A percentile compares a stretch with the other conserved stretches of the same genome.
Conservation (phyloP, 2,329 filamentous ascomycete genomes). For the Coleophoma eucalyptorum region DNA sequence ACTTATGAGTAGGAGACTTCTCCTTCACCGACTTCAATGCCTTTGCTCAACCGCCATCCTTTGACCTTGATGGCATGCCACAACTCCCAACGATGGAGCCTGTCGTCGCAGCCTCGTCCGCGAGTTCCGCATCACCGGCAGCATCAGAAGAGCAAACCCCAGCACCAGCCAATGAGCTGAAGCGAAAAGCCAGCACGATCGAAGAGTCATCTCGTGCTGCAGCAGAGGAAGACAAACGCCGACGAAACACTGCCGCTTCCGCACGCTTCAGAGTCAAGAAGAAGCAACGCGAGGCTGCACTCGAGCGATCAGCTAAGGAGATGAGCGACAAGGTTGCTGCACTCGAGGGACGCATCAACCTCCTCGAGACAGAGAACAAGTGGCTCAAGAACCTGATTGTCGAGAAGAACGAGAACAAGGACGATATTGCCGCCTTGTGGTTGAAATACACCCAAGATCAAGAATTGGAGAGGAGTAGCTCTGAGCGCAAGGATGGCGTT, state of each 20-base stretch:
- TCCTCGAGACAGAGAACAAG: constrained; percentile 80
- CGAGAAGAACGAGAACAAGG: constrained; percentile 65
- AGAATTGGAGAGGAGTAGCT: constrained; percentile 19
- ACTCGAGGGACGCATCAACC: constrained; percentile 69
- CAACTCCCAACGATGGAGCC: constrained; percentile 11
- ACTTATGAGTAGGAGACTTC: constrained; percentile 25
- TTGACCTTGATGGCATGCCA: constrained; percentile 8
- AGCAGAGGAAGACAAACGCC: constrained; percentile 86
- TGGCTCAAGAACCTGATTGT: constrained; percentile 78
- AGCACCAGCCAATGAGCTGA: constrained; percentile 12
- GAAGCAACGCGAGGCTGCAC: constrained; percentile 87
- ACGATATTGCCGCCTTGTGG: constrained; percentile 34
- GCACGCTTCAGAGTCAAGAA: constrained; percentile 92
- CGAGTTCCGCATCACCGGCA: constrained; percentile 11
- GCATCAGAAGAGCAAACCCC: constrained; percentile 21
- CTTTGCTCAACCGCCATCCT: constrained; percentile 16
- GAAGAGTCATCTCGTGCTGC: constrained; percentile 70
- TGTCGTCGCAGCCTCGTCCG: constrained; percentile 13
- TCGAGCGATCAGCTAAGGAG: constrained; percentile 78
- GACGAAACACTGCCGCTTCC: constrained; percentile 83
- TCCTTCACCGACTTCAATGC: constrained; percentile 24
- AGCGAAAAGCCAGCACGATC: constrained; percentile 25
- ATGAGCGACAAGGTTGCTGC: constrained; percentile 74
- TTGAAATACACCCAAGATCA: constrained; percentile 33
- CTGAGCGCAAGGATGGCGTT: constrained; percentile 27